A percentile compares a stretch with the other conserved stretches of the same genome.
phyloP scores from a whole-genome alignment of 768 basidiomycete genomes.

The Amanita molliuscula region DNA sequence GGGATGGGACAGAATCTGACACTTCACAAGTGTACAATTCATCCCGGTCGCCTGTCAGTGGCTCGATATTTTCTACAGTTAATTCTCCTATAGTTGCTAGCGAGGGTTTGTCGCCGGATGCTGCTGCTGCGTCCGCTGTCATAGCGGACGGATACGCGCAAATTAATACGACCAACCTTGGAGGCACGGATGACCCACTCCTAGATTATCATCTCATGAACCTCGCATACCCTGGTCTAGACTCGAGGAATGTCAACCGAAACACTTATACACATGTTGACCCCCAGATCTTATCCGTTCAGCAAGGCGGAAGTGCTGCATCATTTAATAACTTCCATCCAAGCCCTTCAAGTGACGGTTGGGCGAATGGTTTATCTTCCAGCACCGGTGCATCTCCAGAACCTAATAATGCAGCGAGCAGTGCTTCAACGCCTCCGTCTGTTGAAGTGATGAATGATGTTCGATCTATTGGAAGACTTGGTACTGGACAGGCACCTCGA shows the following conservation, averaged over 20 bases:
- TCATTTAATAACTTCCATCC: constrained; percentile 47
- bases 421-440: constrained; percentile 66
- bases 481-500: constrained; percentile 11
- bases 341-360: constrained; percentile 77
- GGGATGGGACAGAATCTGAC: constrained; percentile 4
- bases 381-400: constrained; percentile 72
- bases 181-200: constrained; percentile 41
- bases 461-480: neutral
- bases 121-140: constrained; percentile 54
- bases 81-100: constrained; percentile 11
- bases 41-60: constrained; percentile 16
- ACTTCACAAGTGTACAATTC: constrained; percentile 14
- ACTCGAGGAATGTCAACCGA: constrained; percentile 29
- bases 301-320: constrained; percentile 13
- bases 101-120: constrained; percentile 54
- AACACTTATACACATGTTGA: constrained; percentile 75
- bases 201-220: constrained; percentile 63
- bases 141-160: constrained; percentile 70
- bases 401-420: constrained; percentile 50
- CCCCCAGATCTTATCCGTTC: constrained; percentile 65
- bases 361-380: constrained; percentile 58
- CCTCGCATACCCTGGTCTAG: constrained; percentile 49
- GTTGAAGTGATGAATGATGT: constrained; percentile 30
- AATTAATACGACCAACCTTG: constrained; percentile 42
- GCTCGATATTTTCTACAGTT: constrained; percentile 16